phyloP scores from a whole-genome alignment of 768 basidiomycete species.

The Lepiota subincarnata region DNA sequence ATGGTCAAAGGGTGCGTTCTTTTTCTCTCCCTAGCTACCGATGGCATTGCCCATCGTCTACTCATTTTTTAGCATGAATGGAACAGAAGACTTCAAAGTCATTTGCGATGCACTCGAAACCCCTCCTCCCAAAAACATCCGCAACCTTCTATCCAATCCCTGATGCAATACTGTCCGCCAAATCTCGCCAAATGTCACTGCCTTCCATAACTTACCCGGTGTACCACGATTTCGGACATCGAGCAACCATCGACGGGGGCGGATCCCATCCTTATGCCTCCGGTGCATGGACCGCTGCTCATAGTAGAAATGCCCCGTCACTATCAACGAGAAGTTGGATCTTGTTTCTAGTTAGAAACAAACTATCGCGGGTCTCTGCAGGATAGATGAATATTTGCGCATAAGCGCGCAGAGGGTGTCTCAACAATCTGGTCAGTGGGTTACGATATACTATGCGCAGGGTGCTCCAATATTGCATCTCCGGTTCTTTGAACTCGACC shows the following conservation, averaged over 20 bases:
- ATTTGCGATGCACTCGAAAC: slow-evolving; percentile 35
- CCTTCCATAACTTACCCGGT: slow-evolving; percentile 33
- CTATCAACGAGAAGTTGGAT: neutral
- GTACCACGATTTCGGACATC: slow-evolving; percentile 3
- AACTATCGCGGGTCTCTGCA: no score
- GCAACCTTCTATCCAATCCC: slow-evolving; percentile 50
- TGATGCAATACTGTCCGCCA: slow-evolving; percentile 50
- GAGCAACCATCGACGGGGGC: neutral
- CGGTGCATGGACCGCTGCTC: neutral
- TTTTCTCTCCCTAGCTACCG: neutral
- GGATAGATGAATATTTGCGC: no score
- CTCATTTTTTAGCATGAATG: slow-evolving; percentile 41
- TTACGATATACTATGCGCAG: slow-evolving; percentile 44
- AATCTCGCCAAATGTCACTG: slow-evolving; percentile 41
- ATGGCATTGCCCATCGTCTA: neutral
- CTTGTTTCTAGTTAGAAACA: no score
- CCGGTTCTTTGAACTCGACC: slow-evolving; percentile 48
- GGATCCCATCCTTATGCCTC: slow-evolving; percentile 1
- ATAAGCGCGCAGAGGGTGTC: no score
- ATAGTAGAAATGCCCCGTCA: neutral
- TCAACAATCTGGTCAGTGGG: no score
- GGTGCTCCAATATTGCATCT: slow-evolving; percentile 51
- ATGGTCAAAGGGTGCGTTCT: slow-evolving; percentile 59
- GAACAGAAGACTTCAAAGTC: no score
- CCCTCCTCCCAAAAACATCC: slow-evolving; percentile 29